Evolutionary conservation across 345 rosid species (phyloP), one percentile per base, ranked within the genome.

Genomic region (Arabis alpina): DNA sequence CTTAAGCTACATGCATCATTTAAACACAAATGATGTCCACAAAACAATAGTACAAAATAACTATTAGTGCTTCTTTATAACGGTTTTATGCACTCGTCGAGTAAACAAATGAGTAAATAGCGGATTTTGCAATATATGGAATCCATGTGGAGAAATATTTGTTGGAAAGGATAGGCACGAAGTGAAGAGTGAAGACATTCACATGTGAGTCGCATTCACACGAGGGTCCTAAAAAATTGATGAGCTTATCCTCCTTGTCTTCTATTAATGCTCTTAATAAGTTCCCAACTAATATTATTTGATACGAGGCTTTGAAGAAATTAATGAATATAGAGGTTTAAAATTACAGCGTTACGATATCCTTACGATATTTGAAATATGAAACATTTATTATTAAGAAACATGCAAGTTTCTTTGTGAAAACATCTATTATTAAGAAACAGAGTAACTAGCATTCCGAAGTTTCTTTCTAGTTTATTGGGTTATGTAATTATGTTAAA

Each of bases 151-250:
- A 64, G 53, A 57, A 56, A 12, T 73, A 56, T 47, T 44, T 54
- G 3, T 19, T 40, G 6, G 40, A 61, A 54, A 72, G 49, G 71
- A 64, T 56, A 62, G 30, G 24, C 40, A 55, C 28, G 65, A 49
- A 54, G 42, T 44, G 61, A 61, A 52, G 63, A 34, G 41, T 28
- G 27, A 50, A 65, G 66, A 43, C 68, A 64, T 53, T 15, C 47
- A 52, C 76, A 73, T 73, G 77, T 74, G 67, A 73, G 67, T 74
- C 55, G 51, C 34, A 59, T 74, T 59, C 72, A 59, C 32, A 59
- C 41, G 14, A 74, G 61, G 77, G 72, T 73, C 77, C 60, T 73
- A 50, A 64, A 57, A 50, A 63, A 71, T 48, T 64, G 36, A 73
- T 65, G 61, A 72, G 54, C 60, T 40, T 65, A 57, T 66, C 77